A percentile compares a stretch with the other conserved stretches of the same genome.
These are phyloP conservation scores for Diddensiella santjacobensis DNA, from an alignment of 805 yeast genomes.

Conservation along the genomic window DNA sequence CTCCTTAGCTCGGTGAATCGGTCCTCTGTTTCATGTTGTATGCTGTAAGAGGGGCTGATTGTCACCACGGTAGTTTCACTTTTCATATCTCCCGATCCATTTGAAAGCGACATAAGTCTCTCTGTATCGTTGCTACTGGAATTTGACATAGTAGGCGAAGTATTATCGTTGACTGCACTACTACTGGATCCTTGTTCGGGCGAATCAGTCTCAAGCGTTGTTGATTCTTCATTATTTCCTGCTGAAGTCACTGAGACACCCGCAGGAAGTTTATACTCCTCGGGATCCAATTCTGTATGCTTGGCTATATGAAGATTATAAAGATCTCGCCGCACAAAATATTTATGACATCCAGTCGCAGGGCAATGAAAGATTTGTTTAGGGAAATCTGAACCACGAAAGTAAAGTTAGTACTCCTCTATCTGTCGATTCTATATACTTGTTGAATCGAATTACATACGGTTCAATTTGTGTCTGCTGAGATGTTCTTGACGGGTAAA, in stretches of 20 bases:
- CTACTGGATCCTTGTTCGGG: background rate
- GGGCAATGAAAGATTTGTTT: conserved; percentile 17
- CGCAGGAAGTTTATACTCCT: background rate
- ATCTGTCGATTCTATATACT: no score
- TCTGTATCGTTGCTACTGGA: background rate
- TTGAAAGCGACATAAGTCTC: background rate
- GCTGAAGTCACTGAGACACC: background rate
- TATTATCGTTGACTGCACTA: background rate
- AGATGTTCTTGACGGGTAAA: conserved; percentile 27
- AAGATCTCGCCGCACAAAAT: conserved; percentile 34
- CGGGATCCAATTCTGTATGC: conserved; percentile 5
- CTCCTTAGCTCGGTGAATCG: background rate
- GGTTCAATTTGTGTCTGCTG: conserved; percentile 26
- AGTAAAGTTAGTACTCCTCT: no score
- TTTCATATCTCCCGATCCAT: background rate
- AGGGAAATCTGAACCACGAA: conserved; percentile 15
- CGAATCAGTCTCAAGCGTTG: background rate
- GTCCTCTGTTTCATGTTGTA: background rate
- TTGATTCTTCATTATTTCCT: background rate
- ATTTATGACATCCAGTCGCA: conserved; percentile 28
- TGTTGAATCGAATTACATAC: no score
- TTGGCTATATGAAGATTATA: conserved; percentile 28
- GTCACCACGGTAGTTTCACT: background rate
- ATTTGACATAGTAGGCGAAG: background rate
- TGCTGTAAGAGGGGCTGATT: background rate